These are phyloP conservation scores for Actinomucor elegans DNA, from an alignment of 371 early-diverging fungal genomes.

Conservation along the genomic window DNA sequence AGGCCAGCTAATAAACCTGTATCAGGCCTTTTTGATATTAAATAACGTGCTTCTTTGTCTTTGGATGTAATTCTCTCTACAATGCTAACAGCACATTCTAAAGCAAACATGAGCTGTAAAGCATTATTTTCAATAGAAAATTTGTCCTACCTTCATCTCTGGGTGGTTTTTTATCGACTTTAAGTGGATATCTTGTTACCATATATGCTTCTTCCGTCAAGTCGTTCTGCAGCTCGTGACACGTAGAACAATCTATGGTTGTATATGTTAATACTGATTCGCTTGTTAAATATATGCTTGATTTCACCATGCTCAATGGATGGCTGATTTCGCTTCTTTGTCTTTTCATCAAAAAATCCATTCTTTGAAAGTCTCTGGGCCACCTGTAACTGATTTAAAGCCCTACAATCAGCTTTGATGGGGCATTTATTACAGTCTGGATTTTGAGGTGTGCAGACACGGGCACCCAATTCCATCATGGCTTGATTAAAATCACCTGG, in stretches of 20 bases:
- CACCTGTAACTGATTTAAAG: constrained; percentile 47
- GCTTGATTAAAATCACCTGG: constrained; percentile 87
- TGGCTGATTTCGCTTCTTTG: constrained; percentile 23
- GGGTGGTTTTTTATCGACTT: constrained; percentile 61
- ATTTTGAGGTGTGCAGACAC: constrained; percentile 74
- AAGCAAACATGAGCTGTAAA: neutral
- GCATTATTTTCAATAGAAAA: too few species aligned
- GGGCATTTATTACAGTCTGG: constrained; percentile 75
- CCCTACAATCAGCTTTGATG: constrained; percentile 57
- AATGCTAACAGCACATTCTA: constrained; percentile 65
- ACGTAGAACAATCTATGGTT: constrained; percentile 27
- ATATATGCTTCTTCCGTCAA: constrained; percentile 30
- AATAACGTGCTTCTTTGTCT: constrained; percentile 26
- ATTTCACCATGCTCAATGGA: constrained; percentile 24
- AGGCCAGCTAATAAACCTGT: constrained; percentile 75
- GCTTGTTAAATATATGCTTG: neutral
- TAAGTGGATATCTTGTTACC: constrained; percentile 62
- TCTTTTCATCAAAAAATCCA: constrained; percentile 25
- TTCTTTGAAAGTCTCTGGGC: constrained; percentile 13
- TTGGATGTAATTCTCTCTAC: constrained; percentile 36
- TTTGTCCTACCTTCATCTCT: constrained; percentile 65
- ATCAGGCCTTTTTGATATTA: constrained; percentile 60
- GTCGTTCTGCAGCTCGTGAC: constrained; percentile 28
- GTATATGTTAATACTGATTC: too few species aligned
- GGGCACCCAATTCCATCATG: constrained; percentile 83